Evolutionary conservation across 768 basidiomycete genomes (phyloP).

Genomic region (Suillus fuscotomentosus): DNA sequence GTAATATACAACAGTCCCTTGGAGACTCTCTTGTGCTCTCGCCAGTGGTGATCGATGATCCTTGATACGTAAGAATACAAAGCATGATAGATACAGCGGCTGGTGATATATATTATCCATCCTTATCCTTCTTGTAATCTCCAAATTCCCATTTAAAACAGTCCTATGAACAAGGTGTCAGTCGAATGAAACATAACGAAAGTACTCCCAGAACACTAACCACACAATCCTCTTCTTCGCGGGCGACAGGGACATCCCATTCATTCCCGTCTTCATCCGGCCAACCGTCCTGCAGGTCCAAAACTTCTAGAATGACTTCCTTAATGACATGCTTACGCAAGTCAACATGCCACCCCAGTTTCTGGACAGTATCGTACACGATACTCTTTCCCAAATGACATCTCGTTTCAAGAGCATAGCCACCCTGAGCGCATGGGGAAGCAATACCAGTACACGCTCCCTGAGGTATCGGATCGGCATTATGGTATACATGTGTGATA

Average conservation of each 20-base stretch:
- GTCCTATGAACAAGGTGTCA: constrained; percentile 44
- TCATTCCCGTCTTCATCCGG: constrained; percentile 35
- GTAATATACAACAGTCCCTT: neutral
- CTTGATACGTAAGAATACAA: constrained; percentile 3
- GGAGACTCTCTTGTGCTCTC: neutral
- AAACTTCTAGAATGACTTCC: constrained; percentile 50
- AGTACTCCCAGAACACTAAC: constrained; percentile 33
- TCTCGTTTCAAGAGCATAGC: constrained; percentile 61
- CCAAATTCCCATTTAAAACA: constrained; percentile 80
- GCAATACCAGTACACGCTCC: constrained; percentile 50
- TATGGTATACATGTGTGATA: constrained; percentile 59
- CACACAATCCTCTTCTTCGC: constrained; percentile 62
- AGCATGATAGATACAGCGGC: constrained; percentile 1
- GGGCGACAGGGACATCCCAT: constrained; percentile 55
- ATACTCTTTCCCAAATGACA: constrained; percentile 66
- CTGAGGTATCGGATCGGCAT: constrained; percentile 69
- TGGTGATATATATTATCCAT: neutral
- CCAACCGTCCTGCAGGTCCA: constrained; percentile 47
- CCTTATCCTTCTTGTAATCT: constrained; percentile 38
- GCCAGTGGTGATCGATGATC: no score
- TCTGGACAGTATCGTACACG: constrained; percentile 66
- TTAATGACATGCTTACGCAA: constrained; percentile 56
- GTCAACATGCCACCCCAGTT: constrained; percentile 59
- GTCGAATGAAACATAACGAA: neutral
- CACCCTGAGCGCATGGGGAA: constrained; percentile 57